A percentile compares a stretch with the other conserved stretches of the same genome.
Evolutionary conservation across 805 yeast genomes (phyloP).

Genomic region (Wickerhamiella siamensis): DNA sequence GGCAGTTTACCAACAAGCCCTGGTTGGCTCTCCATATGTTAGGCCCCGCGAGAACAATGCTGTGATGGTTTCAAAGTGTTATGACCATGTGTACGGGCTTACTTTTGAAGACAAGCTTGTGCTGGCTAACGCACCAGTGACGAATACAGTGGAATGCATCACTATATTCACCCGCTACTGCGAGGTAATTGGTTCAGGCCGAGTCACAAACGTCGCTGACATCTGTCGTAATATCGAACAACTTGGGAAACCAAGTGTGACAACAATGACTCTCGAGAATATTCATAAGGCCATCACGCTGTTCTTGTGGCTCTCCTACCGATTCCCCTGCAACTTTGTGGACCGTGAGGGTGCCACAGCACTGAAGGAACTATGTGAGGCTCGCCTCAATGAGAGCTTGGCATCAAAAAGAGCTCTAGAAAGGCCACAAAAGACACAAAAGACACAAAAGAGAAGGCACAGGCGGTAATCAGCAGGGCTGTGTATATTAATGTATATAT

Average conservation of each 20-base stretch:
- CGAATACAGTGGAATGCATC: slow-evolving; percentile 23
- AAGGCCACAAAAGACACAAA: slow-evolving; percentile 1
- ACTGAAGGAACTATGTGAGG: slow-evolving; percentile 55
- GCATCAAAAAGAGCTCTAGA: slow-evolving; percentile 7
- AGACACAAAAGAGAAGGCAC: neutral
- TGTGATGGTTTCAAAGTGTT: slow-evolving; percentile 30
- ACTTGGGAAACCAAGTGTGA: slow-evolving; percentile 1
- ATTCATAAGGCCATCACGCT: slow-evolving; percentile 53
- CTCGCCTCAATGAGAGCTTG: slow-evolving; percentile 35
- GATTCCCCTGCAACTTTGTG: slow-evolving; percentile 70
- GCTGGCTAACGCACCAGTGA: slow-evolving; percentile 51
- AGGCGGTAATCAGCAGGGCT: neutral
- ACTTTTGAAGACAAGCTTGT: slow-evolving; percentile 43
- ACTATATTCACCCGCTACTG: slow-evolving; percentile 36
- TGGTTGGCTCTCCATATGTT: slow-evolving; percentile 3
- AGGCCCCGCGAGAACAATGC: slow-evolving; percentile 23
- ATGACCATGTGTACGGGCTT: slow-evolving; percentile 31
- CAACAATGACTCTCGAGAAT: slow-evolving; percentile 35
- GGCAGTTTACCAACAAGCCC: slow-evolving; percentile 28
- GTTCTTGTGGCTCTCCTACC: slow-evolving; percentile 73
- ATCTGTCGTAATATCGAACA: slow-evolving; percentile 19
- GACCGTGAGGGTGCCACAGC: slow-evolving; percentile 64
- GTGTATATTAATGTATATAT: neutral
- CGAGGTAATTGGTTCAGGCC: slow-evolving; percentile 39
- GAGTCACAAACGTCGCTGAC: slow-evolving; percentile 43